phyloP scores from a whole-genome alignment of 179 eudicot species.

The Monotropa hypopitys region DNA sequence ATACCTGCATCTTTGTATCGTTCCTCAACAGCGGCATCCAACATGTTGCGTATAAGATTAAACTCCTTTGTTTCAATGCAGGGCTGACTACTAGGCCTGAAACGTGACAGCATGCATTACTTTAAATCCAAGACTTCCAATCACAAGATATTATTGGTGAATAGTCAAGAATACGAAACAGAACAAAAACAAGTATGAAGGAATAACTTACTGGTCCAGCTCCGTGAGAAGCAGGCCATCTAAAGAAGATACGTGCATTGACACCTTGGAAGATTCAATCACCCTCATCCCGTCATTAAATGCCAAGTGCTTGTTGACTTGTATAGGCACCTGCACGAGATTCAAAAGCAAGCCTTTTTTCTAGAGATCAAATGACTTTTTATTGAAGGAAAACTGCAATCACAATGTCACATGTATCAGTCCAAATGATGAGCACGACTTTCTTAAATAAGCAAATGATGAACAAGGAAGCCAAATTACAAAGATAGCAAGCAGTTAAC shows the following conservation, averaged over 20 bases:
- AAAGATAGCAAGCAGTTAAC: background rate
- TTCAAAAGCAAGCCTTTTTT: background rate
- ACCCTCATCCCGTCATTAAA: slow-evolving; percentile 87
- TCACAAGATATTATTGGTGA: background rate
- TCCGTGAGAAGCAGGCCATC: slow-evolving; percentile 49
- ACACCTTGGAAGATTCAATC: slow-evolving; percentile 49
- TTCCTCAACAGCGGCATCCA: slow-evolving; percentile 64
- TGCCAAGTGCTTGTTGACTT: slow-evolving; percentile 80
- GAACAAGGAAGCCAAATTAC: background rate
- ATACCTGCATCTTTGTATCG: slow-evolving; percentile 78
- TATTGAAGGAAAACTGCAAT: background rate
- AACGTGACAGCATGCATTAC: background rate
- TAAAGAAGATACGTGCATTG: slow-evolving; percentile 28
- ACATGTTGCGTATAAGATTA: slow-evolving; percentile 59
- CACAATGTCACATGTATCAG: background rate
- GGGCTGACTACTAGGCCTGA: slow-evolving; percentile 62
- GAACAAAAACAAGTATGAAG: background rate
- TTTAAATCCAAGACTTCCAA: background rate
- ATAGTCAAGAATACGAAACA: background rate
- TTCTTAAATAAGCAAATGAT: background rate
- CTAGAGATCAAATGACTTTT: background rate
- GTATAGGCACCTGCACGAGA: slow-evolving; percentile 65
- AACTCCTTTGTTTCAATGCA: slow-evolving; percentile 59
- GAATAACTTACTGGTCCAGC: slow-evolving; percentile 46
- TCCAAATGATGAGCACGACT: background rate